These are phyloP conservation scores for Haematococcus sp. DNA, from an alignment of 139 green algal genomes.

Conservation along the genomic window DNA sequence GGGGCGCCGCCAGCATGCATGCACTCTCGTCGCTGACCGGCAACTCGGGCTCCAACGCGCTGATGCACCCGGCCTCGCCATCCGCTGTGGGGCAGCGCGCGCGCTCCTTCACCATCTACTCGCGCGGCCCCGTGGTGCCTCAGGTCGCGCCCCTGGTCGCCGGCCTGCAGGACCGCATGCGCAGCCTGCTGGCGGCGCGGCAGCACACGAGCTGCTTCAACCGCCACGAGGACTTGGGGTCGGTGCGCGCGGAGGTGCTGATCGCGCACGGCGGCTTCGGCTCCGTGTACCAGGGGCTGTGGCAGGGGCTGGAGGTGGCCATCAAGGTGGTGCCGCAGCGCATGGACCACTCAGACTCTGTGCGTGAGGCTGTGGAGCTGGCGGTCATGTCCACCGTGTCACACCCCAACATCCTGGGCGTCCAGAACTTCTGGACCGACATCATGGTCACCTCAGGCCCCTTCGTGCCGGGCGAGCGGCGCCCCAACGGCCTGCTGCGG, in stretches of 20 bases:
- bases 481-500: constrained; percentile 8
- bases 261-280: constrained; percentile 29
- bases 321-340: constrained; percentile 26
- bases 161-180: constrained; percentile 1
- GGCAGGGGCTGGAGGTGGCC: constrained; percentile 22
- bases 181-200: neutral
- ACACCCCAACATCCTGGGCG: constrained; percentile 32
- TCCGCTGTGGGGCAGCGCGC: neutral
- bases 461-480: neutral
- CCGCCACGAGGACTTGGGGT: constrained; percentile 6
- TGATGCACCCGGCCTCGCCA: too few species aligned
- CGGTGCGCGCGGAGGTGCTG: neutral
- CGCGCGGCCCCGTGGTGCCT: neutral
- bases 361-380: constrained; percentile 40
- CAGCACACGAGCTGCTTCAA: constrained; percentile 11
- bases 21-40: too few species aligned
- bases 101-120: neutral
- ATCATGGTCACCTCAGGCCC: neutral
- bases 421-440: constrained; percentile 20
- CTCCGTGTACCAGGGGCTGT: constrained; percentile 33
- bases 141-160: constrained; percentile 17
- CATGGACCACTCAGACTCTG: constrained; percentile 7
- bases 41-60: too few species aligned
- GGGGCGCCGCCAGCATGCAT: too few species aligned
- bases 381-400: constrained; percentile 33